Conservation (phyloP, 495 filamentous ascomycete species). For the Neurospora intermedia region DNA sequence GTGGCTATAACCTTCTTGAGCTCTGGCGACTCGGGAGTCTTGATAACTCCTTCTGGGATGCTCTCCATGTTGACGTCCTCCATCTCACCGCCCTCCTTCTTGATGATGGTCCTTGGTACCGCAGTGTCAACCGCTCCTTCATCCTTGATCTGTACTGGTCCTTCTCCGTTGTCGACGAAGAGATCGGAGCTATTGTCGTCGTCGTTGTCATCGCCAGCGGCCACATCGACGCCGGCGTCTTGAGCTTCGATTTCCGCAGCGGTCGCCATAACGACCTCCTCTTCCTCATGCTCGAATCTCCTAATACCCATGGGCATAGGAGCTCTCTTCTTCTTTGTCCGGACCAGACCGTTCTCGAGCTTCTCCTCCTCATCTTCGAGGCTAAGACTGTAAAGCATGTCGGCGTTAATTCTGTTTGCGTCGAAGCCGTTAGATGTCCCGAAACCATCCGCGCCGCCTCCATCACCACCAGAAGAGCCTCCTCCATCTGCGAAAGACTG, state of each 20-base stretch:
- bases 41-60: slow-evolving; percentile 21
- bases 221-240: slow-evolving; percentile 14
- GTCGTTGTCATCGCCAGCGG: slow-evolving; percentile 19
- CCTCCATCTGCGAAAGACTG: slow-evolving; percentile 17
- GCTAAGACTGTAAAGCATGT: slow-evolving; percentile 26
- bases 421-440: slow-evolving; percentile 19
- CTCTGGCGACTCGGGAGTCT: slow-evolving; percentile 23
- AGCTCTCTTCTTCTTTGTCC: slow-evolving; percentile 12
- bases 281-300: slow-evolving; percentile 43
- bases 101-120: slow-evolving; percentile 20
- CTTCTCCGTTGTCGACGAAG: slow-evolving; percentile 23
- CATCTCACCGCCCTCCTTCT: slow-evolving; percentile 23
- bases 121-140: slow-evolving; percentile 24
- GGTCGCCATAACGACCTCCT: slow-evolving; percentile 40
- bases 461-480: slow-evolving; percentile 16
- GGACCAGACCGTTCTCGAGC: slow-evolving; percentile 7
- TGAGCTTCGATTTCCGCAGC: slow-evolving; percentile 39
- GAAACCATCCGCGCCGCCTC: slow-evolving; percentile 16
- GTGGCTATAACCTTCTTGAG: slow-evolving; percentile 12
- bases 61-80: slow-evolving; percentile 26
- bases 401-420: slow-evolving; percentile 30
- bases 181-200: slow-evolving; percentile 32
- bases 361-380: slow-evolving; percentile 21
- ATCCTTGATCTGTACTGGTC: slow-evolving; percentile 14
- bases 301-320: slow-evolving; percentile 37